Evolutionary conservation across 441 rosid species (phyloP).

Genomic region (Pelargonium fulgidum): DNA sequence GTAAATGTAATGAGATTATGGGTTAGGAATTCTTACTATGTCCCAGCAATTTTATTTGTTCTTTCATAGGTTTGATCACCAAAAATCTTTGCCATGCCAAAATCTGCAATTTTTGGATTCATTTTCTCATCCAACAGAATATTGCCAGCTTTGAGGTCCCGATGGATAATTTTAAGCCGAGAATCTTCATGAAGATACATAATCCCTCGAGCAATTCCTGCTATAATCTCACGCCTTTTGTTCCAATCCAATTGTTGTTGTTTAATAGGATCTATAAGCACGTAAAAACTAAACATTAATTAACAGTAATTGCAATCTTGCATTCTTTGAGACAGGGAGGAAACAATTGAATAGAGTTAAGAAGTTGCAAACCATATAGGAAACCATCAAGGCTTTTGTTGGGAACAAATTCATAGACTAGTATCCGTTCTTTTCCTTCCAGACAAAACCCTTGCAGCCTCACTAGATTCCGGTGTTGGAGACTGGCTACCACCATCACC

Average conservation of each 20-base stretch:
- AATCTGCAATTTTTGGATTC: conserved; percentile 42
- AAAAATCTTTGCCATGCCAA: conserved; percentile 43
- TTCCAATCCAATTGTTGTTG: no score
- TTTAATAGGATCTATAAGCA: no score
- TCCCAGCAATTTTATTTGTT: conserved; percentile 35
- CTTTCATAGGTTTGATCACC: conserved; percentile 27
- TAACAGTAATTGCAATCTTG: no score
- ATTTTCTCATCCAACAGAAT: conserved; percentile 32
- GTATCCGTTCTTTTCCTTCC: conserved; percentile 36
- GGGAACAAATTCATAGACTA: conserved; percentile 39
- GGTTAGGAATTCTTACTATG: conserved; percentile 32
- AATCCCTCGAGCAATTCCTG: conserved; percentile 43
- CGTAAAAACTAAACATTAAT: no score
- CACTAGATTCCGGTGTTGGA: conserved; percentile 44
- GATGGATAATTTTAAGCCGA: conserved; percentile 16
- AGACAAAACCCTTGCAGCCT: conserved; percentile 39
- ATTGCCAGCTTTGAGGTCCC: conserved; percentile 39
- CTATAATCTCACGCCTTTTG: conserved; percentile 22
- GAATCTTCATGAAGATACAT: conserved; percentile 36
- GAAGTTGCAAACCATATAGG: conserved; percentile 26
- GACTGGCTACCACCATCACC: conserved; percentile 33
- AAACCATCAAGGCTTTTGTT: conserved; percentile 33
- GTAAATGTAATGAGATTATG: no score
- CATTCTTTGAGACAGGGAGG: no score
- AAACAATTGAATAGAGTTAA: background rate